phyloP scores from a whole-genome alignment of 106 monocot genomes.

The Agapanthus africanus region DNA sequence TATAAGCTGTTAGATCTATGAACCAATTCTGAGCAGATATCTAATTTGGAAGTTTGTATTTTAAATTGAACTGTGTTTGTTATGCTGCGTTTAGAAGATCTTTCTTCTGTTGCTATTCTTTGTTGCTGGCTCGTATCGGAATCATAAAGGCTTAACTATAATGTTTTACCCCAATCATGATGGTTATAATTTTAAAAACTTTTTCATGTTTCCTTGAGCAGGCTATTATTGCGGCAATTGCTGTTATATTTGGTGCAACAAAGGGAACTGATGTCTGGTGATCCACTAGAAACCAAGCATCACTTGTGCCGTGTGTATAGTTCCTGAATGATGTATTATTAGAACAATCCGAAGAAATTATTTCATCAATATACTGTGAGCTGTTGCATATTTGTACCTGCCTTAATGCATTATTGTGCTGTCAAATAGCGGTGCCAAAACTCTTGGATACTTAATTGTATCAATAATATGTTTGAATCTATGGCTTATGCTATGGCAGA shows the following conservation, averaged over 20 bases:
- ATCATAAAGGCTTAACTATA: neutral
- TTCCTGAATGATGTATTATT: neutral
- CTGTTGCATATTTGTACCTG: slow-evolving; percentile 1
- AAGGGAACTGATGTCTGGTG: slow-evolving; percentile 39
- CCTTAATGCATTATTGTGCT: neutral
- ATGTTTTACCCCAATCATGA: neutral
- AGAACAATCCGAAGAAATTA: neutral
- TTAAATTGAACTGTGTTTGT: neutral
- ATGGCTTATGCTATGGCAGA: no score
- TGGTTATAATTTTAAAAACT: neutral
- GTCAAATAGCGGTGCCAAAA: neutral
- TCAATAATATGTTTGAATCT: neutral
- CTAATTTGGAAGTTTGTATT: neutral
- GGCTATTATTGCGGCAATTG: slow-evolving; percentile 54
- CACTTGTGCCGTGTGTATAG: neutral
- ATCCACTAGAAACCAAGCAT: neutral
- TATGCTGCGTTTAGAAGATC: neutral
- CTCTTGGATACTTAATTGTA: neutral
- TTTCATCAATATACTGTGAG: neutral
- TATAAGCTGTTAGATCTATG: no score
- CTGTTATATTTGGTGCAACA: slow-evolving; percentile 39
- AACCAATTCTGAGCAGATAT: neutral
- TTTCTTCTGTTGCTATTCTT: neutral
- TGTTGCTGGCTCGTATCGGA: neutral
- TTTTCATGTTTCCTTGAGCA: slow-evolving; percentile 12